Percentiles rank a stretch among this genome's conserved stretches.
Evolutionary conservation across 371 early-diverging fungal genomes (phyloP).

Genomic region (Mucor circinelloides): DNA sequence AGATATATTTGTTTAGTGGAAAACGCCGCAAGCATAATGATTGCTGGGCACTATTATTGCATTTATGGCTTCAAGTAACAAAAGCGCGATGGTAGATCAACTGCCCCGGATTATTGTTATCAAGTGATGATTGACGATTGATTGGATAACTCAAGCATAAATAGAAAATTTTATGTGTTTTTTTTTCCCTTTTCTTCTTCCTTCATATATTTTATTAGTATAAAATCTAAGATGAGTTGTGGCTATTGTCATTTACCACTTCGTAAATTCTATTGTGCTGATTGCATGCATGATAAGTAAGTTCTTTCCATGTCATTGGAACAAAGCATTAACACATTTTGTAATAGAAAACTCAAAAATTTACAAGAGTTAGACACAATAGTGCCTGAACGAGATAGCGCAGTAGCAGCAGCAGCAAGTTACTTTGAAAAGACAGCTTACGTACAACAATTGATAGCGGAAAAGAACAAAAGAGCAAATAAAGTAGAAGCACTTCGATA

Average conservation of each 20-base stretch:
- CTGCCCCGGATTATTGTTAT: not conserved
- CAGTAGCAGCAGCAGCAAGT: constrained; percentile 40
- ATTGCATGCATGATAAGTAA: constrained; percentile 49
- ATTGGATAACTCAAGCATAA: not conserved
- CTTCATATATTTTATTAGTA: not conserved
- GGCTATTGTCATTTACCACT: constrained; percentile 44
- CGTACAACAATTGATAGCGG: constrained; percentile 44
- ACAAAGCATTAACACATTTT: not conserved
- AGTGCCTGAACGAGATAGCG: constrained; percentile 40
- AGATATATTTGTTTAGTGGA: too few relatives aligned
- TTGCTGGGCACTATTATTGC: not conserved
- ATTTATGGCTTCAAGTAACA: too few relatives aligned
- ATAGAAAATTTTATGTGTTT: not conserved
- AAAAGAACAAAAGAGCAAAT: constrained; percentile 41
- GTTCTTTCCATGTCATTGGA: not conserved
- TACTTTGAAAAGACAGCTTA: constrained; percentile 37
- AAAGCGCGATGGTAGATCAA: too few relatives aligned
- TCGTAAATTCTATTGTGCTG: constrained; percentile 45
- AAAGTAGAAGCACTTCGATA: constrained; percentile 31
- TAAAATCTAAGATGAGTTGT: constrained; percentile 31
- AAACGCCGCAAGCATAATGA: not conserved
- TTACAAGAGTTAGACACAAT: constrained; percentile 34
- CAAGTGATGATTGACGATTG: not conserved
- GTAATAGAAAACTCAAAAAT: constrained; percentile 46
- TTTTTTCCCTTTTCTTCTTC: not conserved